phyloP scores from a whole-genome alignment of 805 yeast species.

The Candida manassasensis region DNA sequence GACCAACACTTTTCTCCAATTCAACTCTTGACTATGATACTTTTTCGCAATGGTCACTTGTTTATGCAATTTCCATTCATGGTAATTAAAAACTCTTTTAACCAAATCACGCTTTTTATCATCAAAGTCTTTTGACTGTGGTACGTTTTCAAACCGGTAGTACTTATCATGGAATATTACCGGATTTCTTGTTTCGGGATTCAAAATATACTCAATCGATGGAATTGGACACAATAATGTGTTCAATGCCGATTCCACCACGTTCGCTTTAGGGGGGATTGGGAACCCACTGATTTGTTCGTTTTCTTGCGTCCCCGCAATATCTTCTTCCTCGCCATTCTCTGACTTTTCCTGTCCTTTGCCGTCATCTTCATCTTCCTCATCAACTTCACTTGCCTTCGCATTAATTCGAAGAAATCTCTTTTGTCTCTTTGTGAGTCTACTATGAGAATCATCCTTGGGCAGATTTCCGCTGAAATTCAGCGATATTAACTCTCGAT shows the following conservation, averaged over 20 bases:
- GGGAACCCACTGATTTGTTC: constrained; percentile 19
- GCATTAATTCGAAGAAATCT: constrained; percentile 18
- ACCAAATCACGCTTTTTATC: constrained; percentile 8
- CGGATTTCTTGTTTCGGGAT: constrained; percentile 30
- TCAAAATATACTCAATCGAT: constrained; percentile 23
- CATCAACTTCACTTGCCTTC: constrained; percentile 15
- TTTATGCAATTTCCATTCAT: constrained; percentile 32
- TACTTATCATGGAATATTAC: constrained; percentile 41
- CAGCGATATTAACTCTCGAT: constrained; percentile 15
- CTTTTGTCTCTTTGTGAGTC: constrained; percentile 12
- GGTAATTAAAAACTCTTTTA: constrained; percentile 20
- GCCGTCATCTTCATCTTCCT: constrained; percentile 6
- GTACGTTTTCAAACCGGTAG: constrained; percentile 30
- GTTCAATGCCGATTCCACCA: constrained; percentile 38
- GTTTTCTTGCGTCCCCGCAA: constrained; percentile 7
- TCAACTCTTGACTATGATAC: constrained; percentile 32
- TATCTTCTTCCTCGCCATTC: constrained; percentile 8
- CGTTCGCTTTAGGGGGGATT: constrained; percentile 44
- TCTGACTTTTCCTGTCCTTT: constrained; percentile 1
- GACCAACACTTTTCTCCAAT: constrained; percentile 43
- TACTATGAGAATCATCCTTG: neutral
- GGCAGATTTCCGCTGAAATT: constrained; percentile 9
- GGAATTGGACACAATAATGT: constrained; percentile 39
- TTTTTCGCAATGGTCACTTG: constrained; percentile 39
- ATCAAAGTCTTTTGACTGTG: constrained; percentile 14